These are phyloP conservation scores for Aspergillus japonicus DNA, from an alignment of 2,329 filamentous ascomycete genomes.

Conservation along the genomic window DNA sequence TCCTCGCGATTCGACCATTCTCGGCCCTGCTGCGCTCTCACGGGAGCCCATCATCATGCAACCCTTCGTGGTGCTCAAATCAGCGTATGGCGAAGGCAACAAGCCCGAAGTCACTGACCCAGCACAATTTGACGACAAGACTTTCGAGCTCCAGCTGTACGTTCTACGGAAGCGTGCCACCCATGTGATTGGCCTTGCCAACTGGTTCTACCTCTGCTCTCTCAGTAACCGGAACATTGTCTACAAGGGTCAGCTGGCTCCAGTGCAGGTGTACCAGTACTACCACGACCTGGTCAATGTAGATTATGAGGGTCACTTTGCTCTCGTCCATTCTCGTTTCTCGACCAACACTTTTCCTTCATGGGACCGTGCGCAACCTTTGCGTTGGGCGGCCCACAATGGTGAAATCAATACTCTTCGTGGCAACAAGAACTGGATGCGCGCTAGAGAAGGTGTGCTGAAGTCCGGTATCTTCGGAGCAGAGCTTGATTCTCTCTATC, in stretches of 20 bases:
- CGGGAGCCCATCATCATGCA: slow-evolving; percentile 94
- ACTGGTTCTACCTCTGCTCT: slow-evolving; percentile 98
- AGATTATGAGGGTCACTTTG: slow-evolving; percentile 96
- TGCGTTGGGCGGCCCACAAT: slow-evolving; percentile 97
- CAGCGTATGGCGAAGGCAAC: slow-evolving; percentile 78
- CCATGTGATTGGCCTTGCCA: slow-evolving; percentile 90
- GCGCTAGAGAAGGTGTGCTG: slow-evolving; percentile 91
- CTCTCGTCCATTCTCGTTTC: slow-evolving; percentile 93
- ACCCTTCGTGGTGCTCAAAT: slow-evolving; percentile 86
- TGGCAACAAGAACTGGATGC: slow-evolving; percentile 99
- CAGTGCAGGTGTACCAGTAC: slow-evolving; percentile 95
- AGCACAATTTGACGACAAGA: slow-evolving; percentile 75
- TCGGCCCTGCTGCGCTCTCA: slow-evolving; percentile 88
- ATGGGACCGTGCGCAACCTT: slow-evolving; percentile 94
- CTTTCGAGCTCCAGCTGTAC: slow-evolving; percentile 91
- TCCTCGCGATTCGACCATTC: slow-evolving; percentile 85
- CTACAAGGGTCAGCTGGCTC: slow-evolving; percentile 95
- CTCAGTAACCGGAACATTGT: slow-evolving; percentile 98
- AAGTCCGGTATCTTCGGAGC: slow-evolving; percentile 90
- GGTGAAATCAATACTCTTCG: slow-evolving; percentile 97
- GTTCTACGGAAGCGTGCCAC: slow-evolving; percentile 92
- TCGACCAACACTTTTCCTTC: slow-evolving; percentile 98
- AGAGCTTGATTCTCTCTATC: slow-evolving; percentile 85
- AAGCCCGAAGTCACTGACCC: slow-evolving; percentile 76
- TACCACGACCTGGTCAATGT: slow-evolving; percentile 96